Evolutionary conservation across 352 stramenopile species (phyloP), one percentile per base, ranked within the genome.

Genomic region (Elongisporangium undulatum): DNA sequence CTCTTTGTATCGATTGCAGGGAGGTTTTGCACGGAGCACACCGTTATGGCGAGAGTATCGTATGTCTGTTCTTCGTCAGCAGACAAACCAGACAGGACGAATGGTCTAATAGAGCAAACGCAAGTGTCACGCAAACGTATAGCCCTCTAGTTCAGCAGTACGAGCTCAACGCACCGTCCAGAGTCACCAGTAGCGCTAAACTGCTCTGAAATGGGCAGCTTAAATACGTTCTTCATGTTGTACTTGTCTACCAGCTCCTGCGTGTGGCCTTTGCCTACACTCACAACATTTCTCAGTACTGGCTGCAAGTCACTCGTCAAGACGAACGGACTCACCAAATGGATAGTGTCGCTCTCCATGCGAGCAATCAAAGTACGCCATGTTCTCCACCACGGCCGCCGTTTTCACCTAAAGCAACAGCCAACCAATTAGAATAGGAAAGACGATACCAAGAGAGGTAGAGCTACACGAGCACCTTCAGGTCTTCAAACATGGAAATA

Each of bases 311-410:
- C 10, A 13, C 8, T 1, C 21, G 20, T 21, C 15, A 24, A 17
- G 3, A 51, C 23, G 15, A 57, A 15, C 16, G 20, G 4, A 57
- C 62, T 48, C 54, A 93, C 87, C 87, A 52, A 96, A 96, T 13
- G 87, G 87, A 34, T 90, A 97, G 59, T 96, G 89, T 9, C 84
- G 82, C 56, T 96, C 73, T 21, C 82, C 86, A 60, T 93, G 85
- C 9, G 76, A 86, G 63, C 90, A 97, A 60, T 97, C 86, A 59
- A 97, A 99, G 62, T 98, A 99, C 19, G 96, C 91, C 97, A 99
- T 99, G 74, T 99, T 99, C 65, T 99, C 97, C 5, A 99, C 98
- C 13, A 99, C 87, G 13, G 96, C 97, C 6, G 97, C 74, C 8
- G 93, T 98, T 55, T 96, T 96, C 41, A 99, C 94, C 81, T 94